Evolutionary conservation across 106 monocot genomes (phyloP).

Genomic region (Dioscorea alata): DNA sequence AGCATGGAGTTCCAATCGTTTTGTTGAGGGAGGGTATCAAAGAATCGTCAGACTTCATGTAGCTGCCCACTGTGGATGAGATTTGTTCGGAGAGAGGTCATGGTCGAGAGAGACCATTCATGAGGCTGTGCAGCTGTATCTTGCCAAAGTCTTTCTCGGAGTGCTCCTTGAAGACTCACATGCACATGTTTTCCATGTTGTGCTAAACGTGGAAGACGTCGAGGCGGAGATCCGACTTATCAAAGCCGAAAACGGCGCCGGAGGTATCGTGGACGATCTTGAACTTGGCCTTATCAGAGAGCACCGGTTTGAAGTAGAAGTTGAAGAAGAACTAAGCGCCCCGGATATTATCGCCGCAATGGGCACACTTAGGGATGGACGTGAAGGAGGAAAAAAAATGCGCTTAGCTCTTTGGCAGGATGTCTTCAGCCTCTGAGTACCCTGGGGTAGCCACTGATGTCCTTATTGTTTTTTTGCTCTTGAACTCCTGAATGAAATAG

Average conservation of each 20-base stretch:
- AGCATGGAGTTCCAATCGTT: too few species aligned
- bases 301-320: conserved; percentile 41
- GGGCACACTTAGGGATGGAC: conserved; percentile 12
- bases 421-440: too few species aligned
- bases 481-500: too few species aligned
- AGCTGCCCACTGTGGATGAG: too few species aligned
- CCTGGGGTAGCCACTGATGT: too few species aligned
- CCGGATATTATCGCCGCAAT: conserved; percentile 36
- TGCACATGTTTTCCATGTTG: conserved; percentile 62
- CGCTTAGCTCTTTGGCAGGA: too few species aligned
- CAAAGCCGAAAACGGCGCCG: conserved; percentile 23
- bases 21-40: too few species aligned
- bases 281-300: conserved; percentile 38
- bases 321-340: conserved; percentile 58
- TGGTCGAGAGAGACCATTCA: conserved; percentile 54
- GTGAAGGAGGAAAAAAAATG: too few species aligned
- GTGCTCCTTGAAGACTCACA: conserved; percentile 59
- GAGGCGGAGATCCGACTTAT: conserved; percentile 35
- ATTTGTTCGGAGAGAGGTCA: too few species aligned
- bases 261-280: conserved; percentile 25
- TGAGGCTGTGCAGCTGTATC: conserved; percentile 56
- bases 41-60: too few species aligned
- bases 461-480: too few species aligned
- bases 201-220: conserved; percentile 55
- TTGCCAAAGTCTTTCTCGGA: conserved; percentile 45